Evolutionary conservation across 139 green algal genomes (phyloP).

Genomic region (Tetratostichococcus sp.): DNA sequence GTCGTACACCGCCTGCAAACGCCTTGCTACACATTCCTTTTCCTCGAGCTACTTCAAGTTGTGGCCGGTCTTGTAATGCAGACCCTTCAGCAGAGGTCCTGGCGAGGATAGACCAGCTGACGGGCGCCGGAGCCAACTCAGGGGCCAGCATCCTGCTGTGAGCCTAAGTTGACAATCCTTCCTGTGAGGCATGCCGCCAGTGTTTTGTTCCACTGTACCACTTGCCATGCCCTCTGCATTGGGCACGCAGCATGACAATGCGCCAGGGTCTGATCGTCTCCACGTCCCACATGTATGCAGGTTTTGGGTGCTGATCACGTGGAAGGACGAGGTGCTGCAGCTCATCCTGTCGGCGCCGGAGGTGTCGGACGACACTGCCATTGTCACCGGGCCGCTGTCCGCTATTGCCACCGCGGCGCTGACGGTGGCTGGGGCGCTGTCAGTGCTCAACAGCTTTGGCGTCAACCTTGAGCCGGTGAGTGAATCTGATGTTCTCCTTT

Average conservation of each 20-base stretch:
- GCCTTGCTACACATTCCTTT: too few relatives aligned
- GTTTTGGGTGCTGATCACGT: background rate
- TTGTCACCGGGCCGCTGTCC: background rate
- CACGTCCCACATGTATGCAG: background rate
- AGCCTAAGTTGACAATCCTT: background rate
- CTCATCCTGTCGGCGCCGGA: background rate
- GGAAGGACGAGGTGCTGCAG: background rate
- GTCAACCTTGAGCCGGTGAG: background rate
- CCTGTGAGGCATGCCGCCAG: too few relatives aligned
- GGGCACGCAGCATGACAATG: too few relatives aligned
- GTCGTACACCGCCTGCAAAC: too few relatives aligned
- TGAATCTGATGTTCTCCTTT: too few relatives aligned
- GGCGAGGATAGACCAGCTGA: background rate
- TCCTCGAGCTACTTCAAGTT: too few relatives aligned
- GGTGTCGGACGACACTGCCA: background rate
- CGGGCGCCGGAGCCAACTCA: background rate
- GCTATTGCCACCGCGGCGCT: background rate
- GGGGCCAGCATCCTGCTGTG: background rate
- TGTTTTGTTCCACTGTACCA: too few relatives aligned
- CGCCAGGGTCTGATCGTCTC: too few relatives aligned
- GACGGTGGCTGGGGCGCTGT: background rate
- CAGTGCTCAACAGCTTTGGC: background rate
- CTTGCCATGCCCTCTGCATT: too few relatives aligned
- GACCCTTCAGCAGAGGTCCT: background rate
- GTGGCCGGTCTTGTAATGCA: too few relatives aligned